phyloP scores from a whole-genome alignment of 75 land plant species.

The Isoetes taiwanensis region DNA sequence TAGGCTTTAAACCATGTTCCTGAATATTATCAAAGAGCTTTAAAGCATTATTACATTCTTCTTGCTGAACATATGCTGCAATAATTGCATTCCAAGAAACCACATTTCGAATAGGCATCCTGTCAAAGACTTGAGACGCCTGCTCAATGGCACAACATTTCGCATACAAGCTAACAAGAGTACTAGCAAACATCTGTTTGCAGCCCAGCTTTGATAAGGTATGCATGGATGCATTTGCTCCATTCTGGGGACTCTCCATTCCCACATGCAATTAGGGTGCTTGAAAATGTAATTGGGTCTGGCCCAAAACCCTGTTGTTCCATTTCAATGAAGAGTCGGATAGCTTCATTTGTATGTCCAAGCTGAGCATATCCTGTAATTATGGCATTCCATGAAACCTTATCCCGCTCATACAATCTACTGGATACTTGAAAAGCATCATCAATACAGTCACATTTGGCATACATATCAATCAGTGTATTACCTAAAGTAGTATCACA shows the following conservation, averaged over 20 bases:
- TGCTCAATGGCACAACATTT: background rate
- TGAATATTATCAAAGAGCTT: background rate
- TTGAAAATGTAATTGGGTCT: constrained; percentile 13
- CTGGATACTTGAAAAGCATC: constrained; percentile 25
- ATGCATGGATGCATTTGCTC: constrained; percentile 21
- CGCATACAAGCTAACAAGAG: constrained; percentile 8
- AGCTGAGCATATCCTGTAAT: constrained; percentile 19
- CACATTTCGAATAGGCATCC: too few relatives aligned
- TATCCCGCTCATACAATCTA: constrained; percentile 16
- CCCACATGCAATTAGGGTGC: constrained; percentile 15
- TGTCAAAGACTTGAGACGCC: background rate
- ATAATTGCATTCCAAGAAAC: constrained; percentile 6
- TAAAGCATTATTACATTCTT: background rate
- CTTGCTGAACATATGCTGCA: background rate
- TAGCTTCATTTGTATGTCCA: constrained; percentile 19
- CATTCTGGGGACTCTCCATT: constrained; percentile 11
- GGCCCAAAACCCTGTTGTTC: constrained; percentile 11
- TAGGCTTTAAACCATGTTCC: background rate
- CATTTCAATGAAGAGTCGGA: constrained; percentile 23
- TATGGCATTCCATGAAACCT: constrained; percentile 34
- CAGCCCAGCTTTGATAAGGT: too few relatives aligned
- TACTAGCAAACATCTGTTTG: too few relatives aligned
- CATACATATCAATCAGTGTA: constrained; percentile 47
- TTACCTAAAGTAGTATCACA: constrained; percentile 32
- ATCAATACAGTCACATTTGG: constrained; percentile 18